Evolutionary conservation across 192 early-diverging fungal species (phyloP), one percentile per base, ranked within the genome.

Genomic region (Phlyctochytrium bullatum): DNA sequence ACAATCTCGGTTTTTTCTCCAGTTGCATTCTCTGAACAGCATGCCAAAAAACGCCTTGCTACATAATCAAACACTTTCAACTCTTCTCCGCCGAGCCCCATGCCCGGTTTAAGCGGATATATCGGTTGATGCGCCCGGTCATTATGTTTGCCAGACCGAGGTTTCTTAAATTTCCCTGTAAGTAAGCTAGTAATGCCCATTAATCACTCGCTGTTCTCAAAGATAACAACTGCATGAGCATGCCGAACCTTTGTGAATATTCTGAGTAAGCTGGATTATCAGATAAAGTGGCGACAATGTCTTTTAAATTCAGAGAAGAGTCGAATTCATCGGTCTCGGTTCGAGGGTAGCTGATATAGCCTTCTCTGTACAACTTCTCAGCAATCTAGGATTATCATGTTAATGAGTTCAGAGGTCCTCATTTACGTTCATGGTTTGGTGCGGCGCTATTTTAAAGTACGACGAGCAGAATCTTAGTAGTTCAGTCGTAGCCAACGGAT

Each of bases 71-170:
- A 97, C 0, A 98, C 80, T 3, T 79, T 72, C 61, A 82, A 76
- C 3, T 90, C 85, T 34, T 93, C 86, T 10, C 90, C 91, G 0
- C 56, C 40, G 35, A 93, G 73, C 28, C 79, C n/a, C 68, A 23
- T 3, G 81, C 82, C 23, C 72, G 77, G 25, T 73, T 81, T 60
- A 0, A 88, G 89, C 0, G 97, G 95, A 72, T 98, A 95, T 68
- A 98, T 98, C 10, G 97, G 97, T 23, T 95, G 97, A 89, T 98
- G 97, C 0, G 97, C 95, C 68, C 96, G 88, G 72, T 98, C 97
- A 71, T 97, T 94, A 66, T 92, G 86, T 29, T 83, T 83, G 2
- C 97, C 97, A 34, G 75, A 82, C 47, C 94, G 84, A 12, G 97
- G 95, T 36, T 73, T 73, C 53, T 67, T 59, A n/a, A n/a, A n/a